Evolutionary conservation across 176 grass and related monocot species (phyloP), one percentile per base, ranked within the genome.

Genomic region (Panicum miliaceum): DNA sequence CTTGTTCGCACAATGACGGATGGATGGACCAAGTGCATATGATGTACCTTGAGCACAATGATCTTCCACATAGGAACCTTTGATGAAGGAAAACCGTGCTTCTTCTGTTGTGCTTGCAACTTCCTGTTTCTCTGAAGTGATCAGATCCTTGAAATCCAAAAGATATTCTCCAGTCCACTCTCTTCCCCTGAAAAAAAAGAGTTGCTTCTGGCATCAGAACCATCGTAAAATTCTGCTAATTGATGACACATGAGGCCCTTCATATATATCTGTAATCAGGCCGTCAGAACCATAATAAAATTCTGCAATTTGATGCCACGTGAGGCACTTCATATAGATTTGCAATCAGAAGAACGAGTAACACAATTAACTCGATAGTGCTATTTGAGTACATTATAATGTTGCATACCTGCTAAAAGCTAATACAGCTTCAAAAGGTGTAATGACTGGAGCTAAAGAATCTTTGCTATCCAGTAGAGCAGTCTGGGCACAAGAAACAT

Each of bases 391-490:
- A 38, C 54, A 75, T 45, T 22, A 65, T 22, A 65, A 73, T 20
- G 32, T 3, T 22, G 56, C 73, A 40, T 91, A 98, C 96, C 91
- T 98, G 84, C 68, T 68, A 89, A 93, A 98, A 95, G 93, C 92
- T 87, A 98, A 89, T 75, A 86, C 75, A 80, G 96, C 93, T 91
- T 98, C 96, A 40, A 98, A 98, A 59, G 96, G 96, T 41, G 96
- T 98, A 73, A 98, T 95, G 14, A 98, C 93, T 68, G 96, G 96
- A 75, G 93, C 79, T 66, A 98, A 83, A 82, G 92, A 95, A 65
- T 98, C 96, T 57, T 98, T 98, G 93, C 96, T 95, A 87, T 95
- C 96, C 89, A 98, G 71, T 54, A 98, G 68, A 83, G 96, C 96
- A 78, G 96, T 98, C 86, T 98, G 93, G 12, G 96, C 93, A 89